Evolutionary conservation across 768 basidiomycete species (phyloP), one percentile per base, ranked within the genome.

Genomic region (Xerocomellus amylosporus): DNA sequence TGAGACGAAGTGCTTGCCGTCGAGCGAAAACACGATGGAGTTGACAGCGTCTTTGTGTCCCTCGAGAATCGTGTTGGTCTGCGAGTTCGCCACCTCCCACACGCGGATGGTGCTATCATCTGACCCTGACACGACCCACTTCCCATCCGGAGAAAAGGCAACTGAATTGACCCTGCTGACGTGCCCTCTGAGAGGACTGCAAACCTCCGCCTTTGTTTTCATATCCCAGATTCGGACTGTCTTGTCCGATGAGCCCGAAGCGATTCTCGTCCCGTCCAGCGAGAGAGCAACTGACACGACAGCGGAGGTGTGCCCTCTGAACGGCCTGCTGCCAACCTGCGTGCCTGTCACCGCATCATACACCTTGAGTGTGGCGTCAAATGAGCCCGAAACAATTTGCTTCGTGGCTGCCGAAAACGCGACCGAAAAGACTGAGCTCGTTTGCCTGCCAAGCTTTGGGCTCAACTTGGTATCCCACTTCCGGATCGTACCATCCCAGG

Each of bases 1-100:
- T 8, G 53, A 57, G 33, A 55, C 51, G 26, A 62, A 9, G 30
- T 28, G 15, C 24, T 28, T 31, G 20, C 58, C 40, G 30, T 59
- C 49, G 9, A 22, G 37, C 5, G 59, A 58, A 14, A 54, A 44
- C 17, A 22, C 36, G 19, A 52, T 8, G 14, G 49, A 20, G 9
- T 20, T 51, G 40, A 51, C 57, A 8, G 24, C 28, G 7, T 36
- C 24, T 14, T 15, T 36, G 33, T 43, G 40, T 15, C 13, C 44
- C n/a, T 19, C 19, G 19, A 28, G 13, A 20, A n/a, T 6, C 8
- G 8, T 10, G 4, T 8, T 34, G 8, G 31, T 24, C 46, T 34
- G 33, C 33, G 33, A 46, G 22, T 15, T 34, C 14, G 33, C 20
- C 8, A 46, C 17, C 14, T 34, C 33, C 46, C 46, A 46, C 33